These are phyloP conservation scores for Cytauxzoon felis DNA, from an alignment of 169 alveolate species.

Conservation along the genomic window DNA sequence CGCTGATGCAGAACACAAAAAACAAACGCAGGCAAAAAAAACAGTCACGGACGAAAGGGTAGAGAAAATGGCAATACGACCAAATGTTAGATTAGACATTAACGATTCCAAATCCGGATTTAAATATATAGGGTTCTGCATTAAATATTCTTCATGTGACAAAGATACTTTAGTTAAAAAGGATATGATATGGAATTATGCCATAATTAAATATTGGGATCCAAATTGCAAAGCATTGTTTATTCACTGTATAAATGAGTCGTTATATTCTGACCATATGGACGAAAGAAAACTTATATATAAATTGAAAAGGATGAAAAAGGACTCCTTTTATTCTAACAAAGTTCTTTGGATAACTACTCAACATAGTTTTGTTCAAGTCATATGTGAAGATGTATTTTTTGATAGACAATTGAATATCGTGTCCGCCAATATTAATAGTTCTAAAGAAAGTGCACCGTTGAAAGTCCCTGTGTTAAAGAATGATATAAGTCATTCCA, in stretches of 20 bases:
- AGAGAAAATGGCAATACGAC: background rate
- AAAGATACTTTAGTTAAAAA: background rate
- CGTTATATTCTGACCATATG: background rate
- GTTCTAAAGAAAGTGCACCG: too few species aligned
- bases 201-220: conserved; percentile 39
- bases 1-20: background rate
- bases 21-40: background rate
- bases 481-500: background rate
- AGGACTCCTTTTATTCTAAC: background rate
- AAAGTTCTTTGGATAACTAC: conserved; percentile 19
- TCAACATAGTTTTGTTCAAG: background rate
- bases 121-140: conserved; percentile 11
- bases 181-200: conserved; percentile 15
- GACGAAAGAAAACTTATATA: background rate
- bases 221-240: conserved; percentile 37
- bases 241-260: conserved; percentile 22
- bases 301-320: background rate
- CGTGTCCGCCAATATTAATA: too few species aligned
- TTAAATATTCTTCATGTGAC: conserved; percentile 4
- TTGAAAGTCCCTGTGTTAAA: too few species aligned
- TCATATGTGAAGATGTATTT: background rate
- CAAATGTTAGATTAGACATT: background rate
- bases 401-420: background rate
- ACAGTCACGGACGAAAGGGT: background rate
- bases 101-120: conserved; percentile 11